Evolutionary conservation across 192 early-diverging fungal genomes (phyloP), one percentile per base, ranked within the genome.

Genomic region (Lobosporangium transversale): DNA sequence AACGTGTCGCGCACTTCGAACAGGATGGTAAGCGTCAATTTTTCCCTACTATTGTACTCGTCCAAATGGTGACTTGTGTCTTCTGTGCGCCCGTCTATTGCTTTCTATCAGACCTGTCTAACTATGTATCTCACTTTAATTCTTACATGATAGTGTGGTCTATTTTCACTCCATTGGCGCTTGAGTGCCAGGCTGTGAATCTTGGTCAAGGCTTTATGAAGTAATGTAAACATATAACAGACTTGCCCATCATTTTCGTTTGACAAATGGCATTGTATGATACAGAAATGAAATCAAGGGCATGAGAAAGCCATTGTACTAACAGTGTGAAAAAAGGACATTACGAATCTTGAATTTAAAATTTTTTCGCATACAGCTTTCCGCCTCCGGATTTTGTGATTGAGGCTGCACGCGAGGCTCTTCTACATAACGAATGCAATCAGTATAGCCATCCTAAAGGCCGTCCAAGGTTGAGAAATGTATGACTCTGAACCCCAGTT

Each of bases 161-260:
- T 24, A 88, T 93, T 75, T 96, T 95, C 80, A 96, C 94, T 26
- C 94, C 92, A 26, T 83, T 94, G 48, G 90, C 95, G 15, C 84
- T 86, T 5, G 89, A 93, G 58, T 89, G 93, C 55, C 85, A 89
- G 36, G 95, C 96, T 7, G 93, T 96, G 69, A 97, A 98, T 81
- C 85, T 97, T 17, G 97, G 97, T 2, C 97, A 98, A 79, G 94
- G 88, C 1, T 93, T 85, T 51, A 91, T 92, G 91, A 89, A 88
- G 87, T 86, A 86, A 58, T 58, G 29, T 20, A n/a, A n/a, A n/a
- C n/a, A n/a, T n/a, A n/a, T n/a, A n/a, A n/a, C n/a, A 4, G 37
- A 21, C 24, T 42, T 43, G 33, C n/a, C 8, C 27, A 44, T 74
- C 62, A 21, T 43, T 69, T 57, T 42, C 18, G n/a, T n/a, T 2